Evolutionary conservation across 345 rosid genomes (phyloP).

Genomic region (Leavenworthia alabamica): DNA sequence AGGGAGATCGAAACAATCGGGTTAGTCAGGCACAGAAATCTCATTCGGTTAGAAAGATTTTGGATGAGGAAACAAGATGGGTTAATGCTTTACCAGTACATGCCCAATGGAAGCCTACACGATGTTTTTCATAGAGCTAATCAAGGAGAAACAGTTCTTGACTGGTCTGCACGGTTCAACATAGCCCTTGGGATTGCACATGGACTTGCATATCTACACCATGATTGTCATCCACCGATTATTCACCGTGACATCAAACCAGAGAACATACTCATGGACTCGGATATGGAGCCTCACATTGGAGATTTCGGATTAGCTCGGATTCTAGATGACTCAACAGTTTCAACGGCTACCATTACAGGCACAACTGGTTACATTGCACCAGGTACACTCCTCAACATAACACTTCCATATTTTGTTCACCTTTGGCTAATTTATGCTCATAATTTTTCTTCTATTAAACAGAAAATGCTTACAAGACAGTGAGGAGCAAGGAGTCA

Average conservation of each 20-base stretch:
- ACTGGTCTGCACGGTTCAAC: constrained; percentile 58
- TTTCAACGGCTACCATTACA: constrained; percentile 34
- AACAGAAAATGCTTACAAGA: constrained; percentile 67
- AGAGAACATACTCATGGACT: constrained; percentile 66
- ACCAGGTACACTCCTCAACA: constrained; percentile 67
- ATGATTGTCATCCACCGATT: constrained; percentile 64
- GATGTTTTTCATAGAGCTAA: constrained; percentile 45
- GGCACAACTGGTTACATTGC: constrained; percentile 83
- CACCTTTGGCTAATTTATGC: constrained; percentile 39
- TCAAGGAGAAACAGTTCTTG: constrained; percentile 30
- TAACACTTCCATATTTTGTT: constrained; percentile 44
- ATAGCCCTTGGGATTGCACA: constrained; percentile 67
- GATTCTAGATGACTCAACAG: constrained; percentile 45
- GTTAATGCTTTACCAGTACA: constrained; percentile 53
- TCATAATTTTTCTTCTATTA: constrained; percentile 49
- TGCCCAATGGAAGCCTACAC: constrained; percentile 70
- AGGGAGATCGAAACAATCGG: constrained; percentile 64
- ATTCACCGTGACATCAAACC: constrained; percentile 84
- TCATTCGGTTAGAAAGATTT: constrained; percentile 59
- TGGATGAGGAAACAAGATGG: constrained; percentile 69
- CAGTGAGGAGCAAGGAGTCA: constrained; percentile 48
- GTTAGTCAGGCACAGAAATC: constrained; percentile 64
- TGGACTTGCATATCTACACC: constrained; percentile 75
- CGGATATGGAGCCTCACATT: constrained; percentile 72
- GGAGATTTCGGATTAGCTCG: constrained; percentile 84